phyloP scores from a whole-genome alignment of 345 rosid genomes.

The Anastatica hierochuntica region DNA sequence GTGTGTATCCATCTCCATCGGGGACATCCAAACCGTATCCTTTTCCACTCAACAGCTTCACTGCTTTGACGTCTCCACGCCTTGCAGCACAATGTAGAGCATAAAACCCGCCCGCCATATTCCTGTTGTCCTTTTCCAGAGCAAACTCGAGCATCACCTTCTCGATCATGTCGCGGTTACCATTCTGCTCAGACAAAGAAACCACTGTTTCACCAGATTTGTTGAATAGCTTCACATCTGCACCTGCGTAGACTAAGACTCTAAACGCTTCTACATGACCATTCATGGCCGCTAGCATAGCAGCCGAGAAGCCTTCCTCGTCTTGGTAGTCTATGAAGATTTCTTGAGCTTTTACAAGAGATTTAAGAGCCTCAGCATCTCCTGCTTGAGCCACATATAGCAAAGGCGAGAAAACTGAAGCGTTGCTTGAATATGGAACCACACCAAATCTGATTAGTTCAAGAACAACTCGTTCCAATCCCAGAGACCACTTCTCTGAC shows the following conservation, averaged over 20 bases:
- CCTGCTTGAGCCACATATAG: constrained; percentile 58
- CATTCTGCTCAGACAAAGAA: constrained; percentile 51
- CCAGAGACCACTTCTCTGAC: constrained; percentile 53
- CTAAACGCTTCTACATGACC: constrained; percentile 78
- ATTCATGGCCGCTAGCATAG: constrained; percentile 72
- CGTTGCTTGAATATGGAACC: constrained; percentile 50
- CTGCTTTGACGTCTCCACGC: constrained; percentile 73
- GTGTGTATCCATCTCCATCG: constrained; percentile 80
- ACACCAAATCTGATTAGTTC: constrained; percentile 46
- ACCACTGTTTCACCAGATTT: constrained; percentile 69
- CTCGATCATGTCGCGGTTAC: constrained; percentile 58
- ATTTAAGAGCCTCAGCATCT: constrained; percentile 52
- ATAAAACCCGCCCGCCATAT: constrained; percentile 61
- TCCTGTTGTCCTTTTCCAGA: constrained; percentile 62
- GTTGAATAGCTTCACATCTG: constrained; percentile 73
- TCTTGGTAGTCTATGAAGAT: constrained; percentile 67
- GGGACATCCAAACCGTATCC: constrained; percentile 66
- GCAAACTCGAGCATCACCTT: constrained; percentile 93
- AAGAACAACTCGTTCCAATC: constrained; percentile 52
- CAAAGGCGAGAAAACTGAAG: constrained; percentile 48
- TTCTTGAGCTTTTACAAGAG: constrained; percentile 32
- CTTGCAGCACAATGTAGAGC: constrained; percentile 97
- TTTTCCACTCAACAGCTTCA: constrained; percentile 43
- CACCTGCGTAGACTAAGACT: constrained; percentile 68
- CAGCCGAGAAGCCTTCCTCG: constrained; percentile 72